A percentile compares a stretch with the other conserved stretches of the same genome.
These are phyloP conservation scores for Tripterygium wilfordii DNA, from an alignment of 177 flowering plant species.

Conservation along the genomic window DNA sequence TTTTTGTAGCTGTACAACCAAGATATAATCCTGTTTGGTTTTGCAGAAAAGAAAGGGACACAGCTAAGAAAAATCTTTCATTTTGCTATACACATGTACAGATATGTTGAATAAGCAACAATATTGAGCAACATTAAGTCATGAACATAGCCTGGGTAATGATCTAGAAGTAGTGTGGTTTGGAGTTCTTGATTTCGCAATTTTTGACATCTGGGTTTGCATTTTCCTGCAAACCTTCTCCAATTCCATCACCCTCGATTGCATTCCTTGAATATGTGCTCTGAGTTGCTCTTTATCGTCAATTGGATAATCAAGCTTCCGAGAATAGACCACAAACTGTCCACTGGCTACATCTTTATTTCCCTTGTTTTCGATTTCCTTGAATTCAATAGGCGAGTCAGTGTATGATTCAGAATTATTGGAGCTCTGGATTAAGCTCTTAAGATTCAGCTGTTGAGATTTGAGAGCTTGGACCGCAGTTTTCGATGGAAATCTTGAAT, in stretches of 20 bases:
- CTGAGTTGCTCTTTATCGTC: constrained; percentile 65
- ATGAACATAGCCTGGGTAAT: constrained; percentile 82
- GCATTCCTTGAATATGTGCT: constrained; percentile 78
- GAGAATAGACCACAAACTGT: constrained; percentile 53
- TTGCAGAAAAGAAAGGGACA: too few species aligned
- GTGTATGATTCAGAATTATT: constrained; percentile 7
- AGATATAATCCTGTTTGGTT: too few species aligned
- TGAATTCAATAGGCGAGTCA: constrained; percentile 20
- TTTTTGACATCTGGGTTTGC: constrained; percentile 79
- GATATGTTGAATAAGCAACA: too few species aligned
- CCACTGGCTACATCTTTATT: constrained; percentile 20
- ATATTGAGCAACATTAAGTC: too few species aligned
- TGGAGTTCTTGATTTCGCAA: constrained; percentile 51
- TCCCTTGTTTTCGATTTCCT: constrained; percentile 15
- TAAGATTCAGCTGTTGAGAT: constrained; percentile 56
- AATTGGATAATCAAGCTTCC: constrained; percentile 30
- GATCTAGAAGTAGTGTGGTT: constrained; percentile 40
- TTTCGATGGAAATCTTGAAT: constrained; percentile 57
- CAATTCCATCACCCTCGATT: constrained; percentile 79
- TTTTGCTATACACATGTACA: too few species aligned
- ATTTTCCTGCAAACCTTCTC: constrained; percentile 78
- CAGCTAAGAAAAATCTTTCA: too few species aligned
- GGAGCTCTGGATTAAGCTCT: constrained; percentile 36
- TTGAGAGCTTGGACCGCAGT: constrained; percentile 41
- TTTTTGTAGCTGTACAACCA: too few species aligned